Evolutionary conservation across 768 basidiomycete genomes (phyloP), one percentile per base, ranked within the genome.

Genomic region (Hericium rajendrae): DNA sequence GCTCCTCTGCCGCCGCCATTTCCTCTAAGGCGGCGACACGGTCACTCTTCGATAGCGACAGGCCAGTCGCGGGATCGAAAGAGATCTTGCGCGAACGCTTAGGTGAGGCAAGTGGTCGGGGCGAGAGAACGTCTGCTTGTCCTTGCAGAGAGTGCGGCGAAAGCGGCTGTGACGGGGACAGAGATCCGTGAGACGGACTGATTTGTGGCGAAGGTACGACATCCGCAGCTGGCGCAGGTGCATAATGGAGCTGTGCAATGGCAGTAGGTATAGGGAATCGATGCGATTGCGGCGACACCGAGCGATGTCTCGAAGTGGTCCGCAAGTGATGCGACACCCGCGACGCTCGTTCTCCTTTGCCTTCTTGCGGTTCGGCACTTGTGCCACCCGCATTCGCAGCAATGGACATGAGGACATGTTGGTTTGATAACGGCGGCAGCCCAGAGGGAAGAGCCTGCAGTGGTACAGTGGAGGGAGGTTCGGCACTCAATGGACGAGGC

Each of bases 11-110:
- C 37, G 81, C 84, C 0, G 85, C 88, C 75, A 92, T 82, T 67
- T 78, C 76, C 70, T 91, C 90, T 54, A 91, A 73, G 59, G 77
- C 73, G 58, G 81, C 80, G 6, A 91, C 86, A n/a, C 81, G 70
- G 57, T 81, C 77, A 63, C 79, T 80, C 71, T 76, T 81, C 32
- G 72, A 65, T 22, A 77, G 53, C 2, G 74, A 68, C 10, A 68
- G 66, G 20, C 71, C 67, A 39, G 70, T 69, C 75, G 66, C 1
- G 74, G 72, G 54, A 76, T 73, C 6, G 69, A 67, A 11, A 74
- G 68, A 57, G 76, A 75, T 37, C 28, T 15, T 51, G 12, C 20
- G 49, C 11, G 15, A 15, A 16, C 28, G 49, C 61, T 84, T 85
- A 6, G 86, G 86, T 0, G 85, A 86, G 16, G 80, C 75, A 53